Evolutionary conservation across 2,329 filamentous ascomycete species (phyloP).

Genomic region (Nectriaceae sp.): DNA sequence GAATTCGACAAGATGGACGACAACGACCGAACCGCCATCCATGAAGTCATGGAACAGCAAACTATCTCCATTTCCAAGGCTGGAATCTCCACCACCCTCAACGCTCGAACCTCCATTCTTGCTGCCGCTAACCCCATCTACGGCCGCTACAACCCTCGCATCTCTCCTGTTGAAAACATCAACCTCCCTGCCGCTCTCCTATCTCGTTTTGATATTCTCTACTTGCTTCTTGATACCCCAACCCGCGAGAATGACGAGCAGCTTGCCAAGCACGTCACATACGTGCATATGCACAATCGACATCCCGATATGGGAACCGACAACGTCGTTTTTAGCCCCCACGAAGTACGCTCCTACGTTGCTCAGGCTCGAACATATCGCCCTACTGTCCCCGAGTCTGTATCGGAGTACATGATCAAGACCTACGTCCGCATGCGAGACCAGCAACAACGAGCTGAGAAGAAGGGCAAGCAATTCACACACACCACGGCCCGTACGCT

Average conservation of each 20-base stretch:
- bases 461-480: conserved; percentile 86
- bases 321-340: conserved; percentile 79
- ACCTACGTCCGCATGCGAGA: conserved; percentile 95
- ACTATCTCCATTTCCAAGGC: conserved; percentile 83
- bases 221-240: conserved; percentile 94
- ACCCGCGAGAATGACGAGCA: conserved; percentile 88
- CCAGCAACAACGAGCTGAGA: conserved; percentile 88
- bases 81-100: conserved; percentile 75
- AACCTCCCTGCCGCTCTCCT: conserved; percentile 96
- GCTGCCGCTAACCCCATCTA: conserved; percentile 97
- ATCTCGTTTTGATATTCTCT: conserved; percentile 95
- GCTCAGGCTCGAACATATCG: conserved; percentile 89
- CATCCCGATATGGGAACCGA: conserved; percentile 73
- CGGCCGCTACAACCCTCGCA: conserved; percentile 94
- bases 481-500: conserved; percentile 94
- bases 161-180: conserved; percentile 98
- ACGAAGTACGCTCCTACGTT: conserved; percentile 95
- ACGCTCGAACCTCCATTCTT: conserved; percentile 92
- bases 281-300: conserved; percentile 94
- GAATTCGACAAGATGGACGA: conserved; percentile 92
- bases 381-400: conserved; percentile 78
- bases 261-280: conserved; percentile 91
- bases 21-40: conserved; percentile 77
- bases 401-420: conserved; percentile 95
- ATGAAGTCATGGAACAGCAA: conserved; percentile 89